Conservation (phyloP, 2,329 filamentous ascomycete species). For the Aspergillus sclerotialis region DNA sequence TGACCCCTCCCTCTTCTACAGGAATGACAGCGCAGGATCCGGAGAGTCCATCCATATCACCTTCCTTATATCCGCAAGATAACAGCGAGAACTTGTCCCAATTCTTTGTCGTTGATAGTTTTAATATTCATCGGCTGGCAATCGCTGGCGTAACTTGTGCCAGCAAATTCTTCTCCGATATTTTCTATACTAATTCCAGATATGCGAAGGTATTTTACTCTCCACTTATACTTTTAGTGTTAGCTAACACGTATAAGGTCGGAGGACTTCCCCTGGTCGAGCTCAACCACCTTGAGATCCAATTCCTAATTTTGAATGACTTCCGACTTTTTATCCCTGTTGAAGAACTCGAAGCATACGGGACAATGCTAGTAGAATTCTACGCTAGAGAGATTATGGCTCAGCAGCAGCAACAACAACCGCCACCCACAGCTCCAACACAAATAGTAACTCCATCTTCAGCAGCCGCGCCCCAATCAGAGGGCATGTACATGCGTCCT, state of each 20-base stretch:
- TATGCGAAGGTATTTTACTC: constrained; percentile 78
- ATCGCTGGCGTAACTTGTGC: constrained; percentile 97
- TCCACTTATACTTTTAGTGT: neutral
- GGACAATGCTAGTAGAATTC: constrained; percentile 97
- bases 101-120: constrained; percentile 95
- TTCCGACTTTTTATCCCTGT: constrained; percentile 89
- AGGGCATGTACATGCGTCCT: constrained; percentile 28
- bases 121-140: constrained; percentile 94
- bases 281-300: constrained; percentile 90
- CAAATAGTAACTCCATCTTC: constrained; percentile 3
- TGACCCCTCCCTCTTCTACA: constrained; percentile 31
- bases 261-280: constrained; percentile 86
- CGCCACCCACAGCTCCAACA: constrained; percentile 7
- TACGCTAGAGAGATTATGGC: constrained; percentile 85
- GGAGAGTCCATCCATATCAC: constrained; percentile 25
- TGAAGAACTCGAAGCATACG: constrained; percentile 93
- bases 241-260: constrained; percentile 53
- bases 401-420: constrained; percentile 43
- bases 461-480: constrained; percentile 13
- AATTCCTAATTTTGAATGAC: constrained; percentile 92
- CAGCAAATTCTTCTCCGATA: constrained; percentile 98
- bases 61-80: constrained; percentile 28
- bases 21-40: constrained; percentile 28
- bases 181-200: constrained; percentile 98
- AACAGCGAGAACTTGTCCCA: constrained; percentile 53